A percentile compares a stretch with the other conserved stretches of the same genome.
These are phyloP conservation scores for Nigrospora oryzae DNA, from an alignment of 2,329 filamentous ascomycete species.

Conservation along the genomic window DNA sequence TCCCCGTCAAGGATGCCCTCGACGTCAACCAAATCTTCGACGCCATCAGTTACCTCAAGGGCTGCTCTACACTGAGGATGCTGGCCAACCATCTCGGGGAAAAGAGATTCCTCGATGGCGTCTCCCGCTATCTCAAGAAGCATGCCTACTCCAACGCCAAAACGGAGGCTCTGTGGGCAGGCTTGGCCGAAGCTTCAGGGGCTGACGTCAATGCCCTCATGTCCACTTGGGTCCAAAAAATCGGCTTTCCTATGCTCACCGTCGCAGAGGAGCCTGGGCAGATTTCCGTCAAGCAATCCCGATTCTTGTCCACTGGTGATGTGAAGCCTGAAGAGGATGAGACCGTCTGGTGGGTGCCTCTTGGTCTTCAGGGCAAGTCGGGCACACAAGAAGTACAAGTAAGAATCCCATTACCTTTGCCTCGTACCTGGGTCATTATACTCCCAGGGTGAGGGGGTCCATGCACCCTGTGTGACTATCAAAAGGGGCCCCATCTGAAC, in stretches of 20 bases:
- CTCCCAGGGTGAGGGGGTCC: too few species aligned
- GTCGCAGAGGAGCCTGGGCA: constrained; percentile 76
- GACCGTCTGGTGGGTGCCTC: constrained; percentile 92
- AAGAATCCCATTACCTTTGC: too few species aligned
- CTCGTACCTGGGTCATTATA: too few species aligned
- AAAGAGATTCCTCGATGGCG: constrained; percentile 82
- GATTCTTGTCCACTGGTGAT: constrained; percentile 88
- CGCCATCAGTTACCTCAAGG: constrained; percentile 92
- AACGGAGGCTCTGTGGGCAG: constrained; percentile 84
- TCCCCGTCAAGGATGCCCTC: constrained; percentile 84
- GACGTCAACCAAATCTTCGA: constrained; percentile 99
- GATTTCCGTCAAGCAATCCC: constrained; percentile 73
- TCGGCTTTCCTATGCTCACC: constrained; percentile 86
- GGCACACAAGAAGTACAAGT: constrained; percentile 50
- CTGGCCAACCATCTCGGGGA: constrained; percentile 81
- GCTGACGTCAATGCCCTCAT: constrained; percentile 82
- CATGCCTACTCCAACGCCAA: constrained; percentile 87
- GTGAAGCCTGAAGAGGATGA: constrained; percentile 84
- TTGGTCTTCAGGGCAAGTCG: constrained; percentile 72
- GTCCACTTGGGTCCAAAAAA: constrained; percentile 91
- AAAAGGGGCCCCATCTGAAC: too few species aligned
- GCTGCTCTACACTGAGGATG: constrained; percentile 95
- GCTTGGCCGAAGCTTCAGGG: constrained; percentile 78
- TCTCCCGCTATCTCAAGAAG: constrained; percentile 79
- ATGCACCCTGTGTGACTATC: too few species aligned